phyloP scores from a whole-genome alignment of 2,329 filamentous ascomycete species.

The Passalora sequoiae region DNA sequence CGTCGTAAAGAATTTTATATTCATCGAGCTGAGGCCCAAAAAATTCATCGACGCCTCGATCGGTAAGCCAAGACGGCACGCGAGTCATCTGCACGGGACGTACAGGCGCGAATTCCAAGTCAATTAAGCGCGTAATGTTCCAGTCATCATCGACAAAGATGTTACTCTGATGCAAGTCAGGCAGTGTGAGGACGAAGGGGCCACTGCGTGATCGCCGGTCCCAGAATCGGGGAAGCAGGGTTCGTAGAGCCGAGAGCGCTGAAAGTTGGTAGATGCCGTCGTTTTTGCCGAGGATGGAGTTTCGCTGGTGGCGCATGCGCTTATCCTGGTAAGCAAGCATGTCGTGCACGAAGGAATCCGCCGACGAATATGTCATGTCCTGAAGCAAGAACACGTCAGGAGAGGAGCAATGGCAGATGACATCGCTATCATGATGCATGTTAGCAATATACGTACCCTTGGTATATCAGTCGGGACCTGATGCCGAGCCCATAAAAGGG shows the following conservation, averaged over 20 bases:
- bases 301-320: constrained; percentile 15
- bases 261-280: constrained; percentile 16
- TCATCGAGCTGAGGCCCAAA: constrained; percentile 5
- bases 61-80: constrained; percentile 31
- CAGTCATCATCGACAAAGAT: constrained; percentile 35
- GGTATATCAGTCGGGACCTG: constrained; percentile 9
- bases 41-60: constrained; percentile 8
- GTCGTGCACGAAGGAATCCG: constrained; percentile 10
- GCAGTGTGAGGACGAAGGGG: constrained; percentile 26
- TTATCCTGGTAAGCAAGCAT: constrained; percentile 13
- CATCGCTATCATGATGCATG: neutral
- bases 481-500: constrained; percentile 8
- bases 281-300: constrained; percentile 13
- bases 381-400: neutral
- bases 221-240: neutral
- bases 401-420: neutral
- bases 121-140: constrained; percentile 34
- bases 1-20: constrained; percentile 9
- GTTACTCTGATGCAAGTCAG: constrained; percentile 41
- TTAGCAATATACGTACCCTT: constrained; percentile 6
- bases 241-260: neutral
- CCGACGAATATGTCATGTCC: constrained; percentile 13
- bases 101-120: constrained; percentile 35
- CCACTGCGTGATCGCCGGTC: neutral
- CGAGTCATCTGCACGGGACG: constrained; percentile 29